These are phyloP conservation scores for Ceratobasidium sp. DNA, from an alignment of 1,284 basidiomycete species.

Conservation along the genomic window DNA sequence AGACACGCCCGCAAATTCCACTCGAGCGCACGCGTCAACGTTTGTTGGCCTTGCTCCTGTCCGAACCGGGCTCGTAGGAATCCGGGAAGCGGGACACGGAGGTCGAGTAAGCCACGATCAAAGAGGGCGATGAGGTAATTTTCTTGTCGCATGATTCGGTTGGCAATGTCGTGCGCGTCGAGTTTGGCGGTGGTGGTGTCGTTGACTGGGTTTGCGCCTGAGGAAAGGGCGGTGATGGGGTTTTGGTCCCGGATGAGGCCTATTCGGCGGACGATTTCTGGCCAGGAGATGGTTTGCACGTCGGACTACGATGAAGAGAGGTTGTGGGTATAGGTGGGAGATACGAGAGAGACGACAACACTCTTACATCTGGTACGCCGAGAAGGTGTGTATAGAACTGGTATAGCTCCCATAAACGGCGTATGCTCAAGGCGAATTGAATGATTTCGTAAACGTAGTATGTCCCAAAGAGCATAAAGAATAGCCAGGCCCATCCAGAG, in stretches of 20 bases:
- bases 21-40: slow-evolving; percentile 88
- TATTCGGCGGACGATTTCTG: slow-evolving; percentile 90
- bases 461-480: slow-evolving; percentile 79
- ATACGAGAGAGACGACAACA: neutral
- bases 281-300: slow-evolving; percentile 97
- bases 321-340: neutral
- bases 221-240: slow-evolving; percentile 79
- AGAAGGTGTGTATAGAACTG: slow-evolving; percentile 75
- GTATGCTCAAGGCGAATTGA: slow-evolving; percentile 59
- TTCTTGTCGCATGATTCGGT: slow-evolving; percentile 95
- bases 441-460: slow-evolving; percentile 74
- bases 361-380: slow-evolving; percentile 62
- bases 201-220: slow-evolving; percentile 49
- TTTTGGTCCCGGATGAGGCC: slow-evolving; percentile 89
- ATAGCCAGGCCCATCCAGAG: slow-evolving; percentile 81
- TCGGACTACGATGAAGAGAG: slow-evolving; percentile 73
- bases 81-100: slow-evolving; percentile 78
- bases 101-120: slow-evolving; percentile 93
- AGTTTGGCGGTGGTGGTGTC: slow-evolving; percentile 70
- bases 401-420: slow-evolving; percentile 89
- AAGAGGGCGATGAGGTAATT: slow-evolving; percentile 98
- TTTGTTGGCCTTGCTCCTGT: slow-evolving; percentile 62
- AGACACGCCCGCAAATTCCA: slow-evolving; percentile 97
- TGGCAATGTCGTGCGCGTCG: slow-evolving; percentile 96
- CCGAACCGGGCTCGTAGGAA: slow-evolving; percentile 36